Conservation (phyloP, 257 asterid species). For the Gynochthodes officinalis region DNA sequence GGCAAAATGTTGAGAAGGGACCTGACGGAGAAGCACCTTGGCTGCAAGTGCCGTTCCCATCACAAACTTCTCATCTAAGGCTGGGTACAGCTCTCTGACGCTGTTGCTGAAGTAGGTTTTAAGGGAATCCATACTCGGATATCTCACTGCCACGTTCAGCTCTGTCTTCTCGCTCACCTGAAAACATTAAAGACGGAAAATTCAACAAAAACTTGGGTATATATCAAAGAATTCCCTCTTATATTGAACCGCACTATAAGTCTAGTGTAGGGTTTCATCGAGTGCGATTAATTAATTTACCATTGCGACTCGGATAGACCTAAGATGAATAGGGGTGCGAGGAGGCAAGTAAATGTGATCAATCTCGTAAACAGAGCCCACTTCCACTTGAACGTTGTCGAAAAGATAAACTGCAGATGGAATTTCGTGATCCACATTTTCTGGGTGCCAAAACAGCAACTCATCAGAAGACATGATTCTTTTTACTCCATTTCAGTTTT, state of each 20-base stretch:
- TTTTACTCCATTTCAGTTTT: too few relatives aligned
- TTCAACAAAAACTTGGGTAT: neutral
- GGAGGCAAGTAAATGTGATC: slow-evolving; percentile 64
- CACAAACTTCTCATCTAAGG: slow-evolving; percentile 73
- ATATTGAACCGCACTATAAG: neutral
- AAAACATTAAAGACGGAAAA: neutral
- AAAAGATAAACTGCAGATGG: slow-evolving; percentile 5
- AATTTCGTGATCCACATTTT: slow-evolving; percentile 15
- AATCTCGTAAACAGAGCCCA: slow-evolving; percentile 69
- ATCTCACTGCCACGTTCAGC: slow-evolving; percentile 57
- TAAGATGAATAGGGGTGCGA: slow-evolving; percentile 68
- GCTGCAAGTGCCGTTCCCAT: slow-evolving; percentile 59
- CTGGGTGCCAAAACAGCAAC: neutral
- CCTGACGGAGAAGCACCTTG: slow-evolving; percentile 55
- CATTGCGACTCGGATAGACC: slow-evolving; percentile 73
- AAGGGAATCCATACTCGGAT: slow-evolving; percentile 69
- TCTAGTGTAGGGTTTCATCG: neutral
- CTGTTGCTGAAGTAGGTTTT: slow-evolving; percentile 57
- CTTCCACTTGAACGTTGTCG: slow-evolving; percentile 24
- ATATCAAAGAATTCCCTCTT: neutral
- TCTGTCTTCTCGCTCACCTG: slow-evolving; percentile 82
- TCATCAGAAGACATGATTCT: slow-evolving; percentile 1
- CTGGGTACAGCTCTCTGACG: slow-evolving; percentile 67
- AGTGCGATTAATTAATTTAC: slow-evolving; percentile 25
- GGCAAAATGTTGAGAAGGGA: slow-evolving; percentile 44